Evolutionary conservation across 2,329 filamentous ascomycete species (phyloP).

Genomic region (Thelonectria olida): DNA sequence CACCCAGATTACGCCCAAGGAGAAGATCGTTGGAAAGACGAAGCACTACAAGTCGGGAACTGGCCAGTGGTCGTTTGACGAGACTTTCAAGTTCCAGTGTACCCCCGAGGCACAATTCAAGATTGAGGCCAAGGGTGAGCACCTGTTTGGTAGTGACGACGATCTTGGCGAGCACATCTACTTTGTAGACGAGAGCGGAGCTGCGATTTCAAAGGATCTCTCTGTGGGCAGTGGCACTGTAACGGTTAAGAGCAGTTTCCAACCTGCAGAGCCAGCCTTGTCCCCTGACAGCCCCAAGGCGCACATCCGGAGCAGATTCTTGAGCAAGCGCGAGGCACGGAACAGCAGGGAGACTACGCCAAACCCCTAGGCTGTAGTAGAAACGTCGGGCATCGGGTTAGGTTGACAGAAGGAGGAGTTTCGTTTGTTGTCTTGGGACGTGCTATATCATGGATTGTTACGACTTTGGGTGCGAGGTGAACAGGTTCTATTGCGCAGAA

Average conservation of each 20-base stretch:
- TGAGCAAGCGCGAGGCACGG: slow-evolving; percentile 61
- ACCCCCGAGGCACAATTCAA: slow-evolving; percentile 87
- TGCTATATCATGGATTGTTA: slow-evolving; percentile 3
- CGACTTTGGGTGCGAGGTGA: slow-evolving; percentile 12
- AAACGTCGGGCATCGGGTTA: neutral
- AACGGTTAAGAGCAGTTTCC: slow-evolving; percentile 78
- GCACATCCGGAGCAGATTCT: slow-evolving; percentile 61
- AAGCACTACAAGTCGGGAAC: slow-evolving; percentile 82
- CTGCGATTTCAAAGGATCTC: slow-evolving; percentile 76
- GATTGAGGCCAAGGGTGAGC: slow-evolving; percentile 84
- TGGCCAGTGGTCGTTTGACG: slow-evolving; percentile 76
- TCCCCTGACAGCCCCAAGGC: slow-evolving; percentile 58
- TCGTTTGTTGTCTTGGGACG: neutral
- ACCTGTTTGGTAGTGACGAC: slow-evolving; percentile 84
- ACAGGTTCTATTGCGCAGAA: neutral
- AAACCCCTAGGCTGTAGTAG: slow-evolving; percentile 38
- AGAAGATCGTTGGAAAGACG: slow-evolving; percentile 88
- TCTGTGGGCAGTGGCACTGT: slow-evolving; percentile 78
- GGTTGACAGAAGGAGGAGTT: neutral
- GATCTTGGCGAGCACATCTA: slow-evolving; percentile 87
- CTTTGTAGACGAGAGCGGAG: slow-evolving; percentile 84
- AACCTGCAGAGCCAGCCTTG: slow-evolving; percentile 55
- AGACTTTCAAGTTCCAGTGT: slow-evolving; percentile 81
- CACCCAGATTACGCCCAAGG: slow-evolving; percentile 72
- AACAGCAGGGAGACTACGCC: slow-evolving; percentile 56